phyloP scores from a whole-genome alignment of 208 protist species.

The Acanthamoeba triangularis region DNA sequence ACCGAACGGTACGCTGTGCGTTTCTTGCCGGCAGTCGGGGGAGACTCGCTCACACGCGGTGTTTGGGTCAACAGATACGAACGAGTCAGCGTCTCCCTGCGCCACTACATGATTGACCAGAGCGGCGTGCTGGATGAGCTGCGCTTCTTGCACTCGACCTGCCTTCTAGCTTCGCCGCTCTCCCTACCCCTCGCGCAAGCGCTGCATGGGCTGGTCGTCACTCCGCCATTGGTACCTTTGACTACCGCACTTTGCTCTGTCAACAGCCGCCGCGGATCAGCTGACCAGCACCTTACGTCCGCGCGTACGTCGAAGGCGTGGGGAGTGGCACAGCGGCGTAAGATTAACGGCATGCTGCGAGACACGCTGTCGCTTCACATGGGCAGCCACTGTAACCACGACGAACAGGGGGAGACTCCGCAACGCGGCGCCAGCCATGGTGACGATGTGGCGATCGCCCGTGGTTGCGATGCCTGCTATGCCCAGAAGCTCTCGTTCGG shows the following conservation, averaged over 20 bases:
- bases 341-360: not conserved
- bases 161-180: conserved; percentile 19
- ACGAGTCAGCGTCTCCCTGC: not conserved
- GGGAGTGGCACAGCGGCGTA: conserved; percentile 30
- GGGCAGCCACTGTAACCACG: not conserved
- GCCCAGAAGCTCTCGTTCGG: conserved; percentile 57
- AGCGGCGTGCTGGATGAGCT: conserved; percentile 32
- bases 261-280: too few relatives aligned
- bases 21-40: too few relatives aligned
- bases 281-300: not conserved
- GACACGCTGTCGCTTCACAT: not conserved
- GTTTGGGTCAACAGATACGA: not conserved
- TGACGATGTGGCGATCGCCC: not conserved
- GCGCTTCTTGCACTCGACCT: conserved; percentile 32
- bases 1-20: not conserved
- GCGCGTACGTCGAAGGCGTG: not conserved
- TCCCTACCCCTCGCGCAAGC: conserved; percentile 4
- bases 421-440: not conserved
- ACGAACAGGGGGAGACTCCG: not conserved
- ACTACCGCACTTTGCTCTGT: not conserved
- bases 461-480: not conserved
- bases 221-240: not conserved
- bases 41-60: not conserved
- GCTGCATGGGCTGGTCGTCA: not conserved
- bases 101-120: conserved; percentile 1